Conservation (phyloP, 177 flowering plant species). For the Tripterygium wilfordii region DNA sequence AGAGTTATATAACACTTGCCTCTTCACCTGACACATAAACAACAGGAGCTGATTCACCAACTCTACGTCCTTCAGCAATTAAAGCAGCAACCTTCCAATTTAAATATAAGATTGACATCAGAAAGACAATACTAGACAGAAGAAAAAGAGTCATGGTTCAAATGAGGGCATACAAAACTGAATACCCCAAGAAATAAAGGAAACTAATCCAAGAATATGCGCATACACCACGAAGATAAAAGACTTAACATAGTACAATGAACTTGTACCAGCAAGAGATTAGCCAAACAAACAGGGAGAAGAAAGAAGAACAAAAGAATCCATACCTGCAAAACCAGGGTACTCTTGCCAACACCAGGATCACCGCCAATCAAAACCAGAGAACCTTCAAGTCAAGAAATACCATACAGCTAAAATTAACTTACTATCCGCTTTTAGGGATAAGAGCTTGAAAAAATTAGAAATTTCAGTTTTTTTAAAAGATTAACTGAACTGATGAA, state of each 20-base stretch:
- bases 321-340: slow-evolving; percentile 89
- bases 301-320: no score
- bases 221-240: no score
- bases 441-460: no score
- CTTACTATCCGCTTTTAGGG: no score
- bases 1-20: slow-evolving; percentile 36
- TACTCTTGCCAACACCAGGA: slow-evolving; percentile 99
- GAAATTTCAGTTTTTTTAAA: no score
- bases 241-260: no score
- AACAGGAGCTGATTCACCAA: slow-evolving; percentile 52
- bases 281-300: no score
- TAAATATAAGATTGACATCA: slow-evolving; percentile 10
- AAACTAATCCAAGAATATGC: neutral
- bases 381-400: slow-evolving; percentile 54
- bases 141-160: neutral
- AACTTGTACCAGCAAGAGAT: no score
- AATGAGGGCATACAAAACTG: neutral
- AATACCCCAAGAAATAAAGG: neutral
- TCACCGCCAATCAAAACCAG: slow-evolving; percentile 93
- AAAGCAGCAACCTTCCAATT: slow-evolving; percentile 72
- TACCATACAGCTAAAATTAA: neutral
- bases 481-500: no score
- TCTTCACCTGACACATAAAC: slow-evolving; percentile 97
- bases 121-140: neutral
- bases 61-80: slow-evolving; percentile 55